Conservation (phyloP, 2,329 filamentous ascomycete genomes). For the Drechmeria coniospora region DNA sequence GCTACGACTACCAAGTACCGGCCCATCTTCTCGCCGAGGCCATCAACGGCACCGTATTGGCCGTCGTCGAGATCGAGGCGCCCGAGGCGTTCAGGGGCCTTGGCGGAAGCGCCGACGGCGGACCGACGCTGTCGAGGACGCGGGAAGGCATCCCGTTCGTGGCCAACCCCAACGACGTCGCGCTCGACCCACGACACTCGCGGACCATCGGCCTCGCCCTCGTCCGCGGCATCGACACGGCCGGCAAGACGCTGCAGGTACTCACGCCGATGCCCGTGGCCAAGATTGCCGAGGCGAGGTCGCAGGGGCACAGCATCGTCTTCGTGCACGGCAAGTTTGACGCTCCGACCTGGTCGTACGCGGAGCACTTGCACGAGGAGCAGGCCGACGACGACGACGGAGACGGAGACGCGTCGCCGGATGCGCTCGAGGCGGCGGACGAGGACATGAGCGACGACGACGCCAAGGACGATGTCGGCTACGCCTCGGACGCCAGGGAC, state of each 20-base stretch:
- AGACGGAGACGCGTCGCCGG: too few species aligned
- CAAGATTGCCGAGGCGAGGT: constrained; percentile 23
- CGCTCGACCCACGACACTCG: constrained; percentile 44
- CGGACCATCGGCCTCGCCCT: constrained; percentile 49
- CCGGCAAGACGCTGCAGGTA: constrained; percentile 40
- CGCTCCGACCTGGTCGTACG: constrained; percentile 53
- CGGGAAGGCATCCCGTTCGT: constrained; percentile 48
- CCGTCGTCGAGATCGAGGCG: constrained; percentile 47
- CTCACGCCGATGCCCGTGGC: constrained; percentile 40
- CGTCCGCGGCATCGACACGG: constrained; percentile 51
- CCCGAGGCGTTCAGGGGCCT: constrained; percentile 29
- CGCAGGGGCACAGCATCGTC: constrained; percentile 34
- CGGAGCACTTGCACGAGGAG: constrained; percentile 40
- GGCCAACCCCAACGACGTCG: constrained; percentile 32
- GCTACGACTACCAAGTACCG: constrained; percentile 49
- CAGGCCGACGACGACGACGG: constrained; percentile 14
- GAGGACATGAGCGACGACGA: constrained; percentile 20
- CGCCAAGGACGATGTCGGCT: constrained; percentile 14
- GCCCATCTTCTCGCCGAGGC: constrained; percentile 44
- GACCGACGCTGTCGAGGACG: constrained; percentile 7
- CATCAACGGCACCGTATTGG: constrained; percentile 56
- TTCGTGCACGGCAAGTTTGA: constrained; percentile 56
- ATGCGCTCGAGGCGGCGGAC: constrained; percentile 16
- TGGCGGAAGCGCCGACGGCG: not conserved
- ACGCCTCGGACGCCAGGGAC: constrained; percentile 7